phyloP scores from a whole-genome alignment of 2,329 filamentous ascomycete genomes.

The Monilinia vaccinii-corymbosi region DNA sequence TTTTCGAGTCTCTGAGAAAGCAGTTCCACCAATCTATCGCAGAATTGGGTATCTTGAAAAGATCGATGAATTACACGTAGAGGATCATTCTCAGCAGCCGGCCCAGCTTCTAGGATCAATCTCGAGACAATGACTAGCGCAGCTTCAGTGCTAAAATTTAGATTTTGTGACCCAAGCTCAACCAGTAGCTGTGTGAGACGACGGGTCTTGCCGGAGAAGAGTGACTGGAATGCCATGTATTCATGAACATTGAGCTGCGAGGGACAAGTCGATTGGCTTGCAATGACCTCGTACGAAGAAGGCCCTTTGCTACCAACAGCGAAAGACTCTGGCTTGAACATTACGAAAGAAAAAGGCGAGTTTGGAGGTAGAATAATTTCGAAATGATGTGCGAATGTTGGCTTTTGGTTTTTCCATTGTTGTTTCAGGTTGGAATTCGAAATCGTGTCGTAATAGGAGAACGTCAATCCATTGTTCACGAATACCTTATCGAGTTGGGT shows the following conservation, averaged over 20 bases:
- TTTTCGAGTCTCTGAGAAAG: neutral
- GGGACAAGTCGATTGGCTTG: neutral
- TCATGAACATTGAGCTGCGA: neutral
- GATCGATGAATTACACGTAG: neutral
- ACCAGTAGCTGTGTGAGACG: neutral
- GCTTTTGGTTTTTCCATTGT: neutral
- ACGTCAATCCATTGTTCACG: neutral
- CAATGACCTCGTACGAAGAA: neutral
- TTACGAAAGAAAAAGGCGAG: neutral
- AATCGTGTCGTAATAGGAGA: neutral
- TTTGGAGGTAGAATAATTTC: neutral
- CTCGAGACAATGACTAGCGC: neutral
- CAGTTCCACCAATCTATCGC: neutral
- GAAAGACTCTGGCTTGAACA: neutral
- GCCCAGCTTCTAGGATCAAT: neutral
- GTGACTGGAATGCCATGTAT: neutral
- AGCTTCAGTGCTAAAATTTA: neutral
- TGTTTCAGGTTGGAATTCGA: neutral
- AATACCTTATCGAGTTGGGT: neutral
- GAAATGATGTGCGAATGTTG: neutral
- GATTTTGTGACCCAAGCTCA: neutral
- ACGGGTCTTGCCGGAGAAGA: neutral
- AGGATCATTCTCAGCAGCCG: neutral
- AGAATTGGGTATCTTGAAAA: neutral
- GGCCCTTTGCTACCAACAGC: neutral